These are phyloP conservation scores for Acer campestre DNA, from an alignment of 345 rosid genomes.

Conservation along the genomic window DNA sequence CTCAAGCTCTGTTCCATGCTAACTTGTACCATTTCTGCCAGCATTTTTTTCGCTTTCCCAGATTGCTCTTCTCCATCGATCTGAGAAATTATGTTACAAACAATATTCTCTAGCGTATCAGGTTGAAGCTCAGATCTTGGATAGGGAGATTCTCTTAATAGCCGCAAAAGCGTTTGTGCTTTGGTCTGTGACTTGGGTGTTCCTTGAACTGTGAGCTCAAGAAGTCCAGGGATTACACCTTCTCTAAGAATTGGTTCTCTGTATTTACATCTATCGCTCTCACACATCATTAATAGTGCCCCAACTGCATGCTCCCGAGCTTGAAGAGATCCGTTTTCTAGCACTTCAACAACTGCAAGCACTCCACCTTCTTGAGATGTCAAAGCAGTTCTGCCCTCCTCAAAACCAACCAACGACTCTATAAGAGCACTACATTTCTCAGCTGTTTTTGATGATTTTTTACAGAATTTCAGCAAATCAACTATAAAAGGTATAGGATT, in stretches of 20 bases:
- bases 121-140: constrained; percentile 76
- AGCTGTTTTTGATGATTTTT: constrained; percentile 79
- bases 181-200: constrained; percentile 76
- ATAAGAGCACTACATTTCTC: constrained; percentile 83
- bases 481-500: constrained; percentile 65
- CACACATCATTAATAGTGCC: constrained; percentile 70
- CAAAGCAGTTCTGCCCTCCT: constrained; percentile 67
- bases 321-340: constrained; percentile 84
- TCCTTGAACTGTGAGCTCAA: constrained; percentile 96
- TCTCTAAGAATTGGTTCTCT: constrained; percentile 90
- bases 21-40: constrained; percentile 97
- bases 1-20: constrained; percentile 98
- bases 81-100: constrained; percentile 85
- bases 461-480: constrained; percentile 63
- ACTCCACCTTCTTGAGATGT: constrained; percentile 81
- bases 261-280: constrained; percentile 83
- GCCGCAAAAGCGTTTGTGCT: constrained; percentile 70
- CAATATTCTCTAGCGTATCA: constrained; percentile 86
- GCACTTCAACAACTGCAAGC: constrained; percentile 77
- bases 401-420: constrained; percentile 77
- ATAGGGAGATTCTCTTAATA: constrained; percentile 71
- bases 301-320: constrained; percentile 91
- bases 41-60: constrained; percentile 91
- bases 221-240: constrained; percentile 97
- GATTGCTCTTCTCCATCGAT: constrained; percentile 92